Conservation (phyloP, 2,329 filamentous ascomycete genomes). For the Talaromyces funiculosus region DNA sequence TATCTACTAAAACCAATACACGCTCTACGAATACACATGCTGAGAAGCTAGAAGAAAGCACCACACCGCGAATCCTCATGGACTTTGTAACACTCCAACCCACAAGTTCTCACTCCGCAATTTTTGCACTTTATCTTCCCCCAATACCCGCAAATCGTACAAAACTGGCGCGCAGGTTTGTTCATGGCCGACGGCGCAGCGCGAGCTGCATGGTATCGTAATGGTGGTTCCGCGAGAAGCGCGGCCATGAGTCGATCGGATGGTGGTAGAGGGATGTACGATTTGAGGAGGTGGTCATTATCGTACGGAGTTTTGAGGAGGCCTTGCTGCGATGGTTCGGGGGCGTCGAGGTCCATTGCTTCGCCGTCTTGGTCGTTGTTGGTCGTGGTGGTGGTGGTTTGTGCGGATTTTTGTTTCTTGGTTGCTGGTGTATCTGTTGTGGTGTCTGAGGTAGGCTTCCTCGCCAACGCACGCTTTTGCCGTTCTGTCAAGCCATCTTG, state of each 20-base stretch:
- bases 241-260: slow-evolving; percentile 43
- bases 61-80: slow-evolving; percentile 46
- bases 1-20: background rate
- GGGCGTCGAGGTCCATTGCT: slow-evolving; percentile 5
- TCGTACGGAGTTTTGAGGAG: slow-evolving; percentile 35
- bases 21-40: background rate
- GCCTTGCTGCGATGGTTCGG: background rate
- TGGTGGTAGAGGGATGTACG: slow-evolving; percentile 38
- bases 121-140: slow-evolving; percentile 45
- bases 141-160: slow-evolving; percentile 48
- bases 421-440: slow-evolving; percentile 3
- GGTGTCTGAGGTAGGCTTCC: slow-evolving; percentile 14
- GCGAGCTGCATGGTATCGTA: slow-evolving; percentile 43
- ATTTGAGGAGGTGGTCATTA: slow-evolving; percentile 38
- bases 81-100: slow-evolving; percentile 43
- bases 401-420: background rate
- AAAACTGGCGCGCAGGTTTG: slow-evolving; percentile 39
- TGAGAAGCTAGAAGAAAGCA: slow-evolving; percentile 29
- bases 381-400: slow-evolving; percentile 1
- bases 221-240: slow-evolving; percentile 42
- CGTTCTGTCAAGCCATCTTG: slow-evolving; percentile 12
- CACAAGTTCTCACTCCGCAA: slow-evolving; percentile 44
- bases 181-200: slow-evolving; percentile 29
- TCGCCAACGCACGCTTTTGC: slow-evolving; percentile 18
- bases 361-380: slow-evolving; percentile 9